Base-by-base conservation (phyloP, 306 rosid species). In the Castanea sativa region DNA sequence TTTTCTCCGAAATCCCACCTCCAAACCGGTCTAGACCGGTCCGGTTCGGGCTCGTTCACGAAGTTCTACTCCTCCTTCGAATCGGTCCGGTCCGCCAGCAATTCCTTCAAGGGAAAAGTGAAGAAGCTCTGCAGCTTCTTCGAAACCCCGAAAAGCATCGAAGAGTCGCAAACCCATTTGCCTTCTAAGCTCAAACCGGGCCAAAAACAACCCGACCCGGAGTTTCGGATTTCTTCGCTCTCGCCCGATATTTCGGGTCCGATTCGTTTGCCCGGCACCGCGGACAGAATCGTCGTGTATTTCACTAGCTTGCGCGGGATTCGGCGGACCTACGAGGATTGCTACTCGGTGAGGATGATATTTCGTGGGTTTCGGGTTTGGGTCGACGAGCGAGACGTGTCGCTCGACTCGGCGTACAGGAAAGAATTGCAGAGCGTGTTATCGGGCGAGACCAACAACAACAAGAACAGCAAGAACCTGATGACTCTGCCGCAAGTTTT, bases 311-410 rank as follows among this genome's bases (percentile, higher is more conserved):
- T 95, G 73, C 81, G 98, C 27, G 98, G 99, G 13, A 73, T 95
- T 74, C 88, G 99, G 18, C 84, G 99, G 76, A 95, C 99, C 1
- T 91, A 81, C 43, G 99, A 95, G 79, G 99, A 95, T 76, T 95
- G 99, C 80, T 88, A 90, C 45, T 92, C 98, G 0, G 98, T 95
- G 25, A 77, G 82, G 86, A 93, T 82, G 85, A 93, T 95, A 13
- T 87, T 95, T 58, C 83, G 88, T 73, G 97, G 99, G 43, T 95
- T 93, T 75, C 87, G 99, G 87, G 88, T 95, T 71, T 93, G 99
- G 98, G 90, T 95, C 23, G 99, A 95, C 12, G 99, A 93, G 77
- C 86, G 99, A 13, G 99, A 95, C 32, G 81, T 95, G 30, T 91
- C 96, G 6, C 93, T 95, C 97, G 97, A 95, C 71, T 74, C 88